Base-by-base conservation (phyloP, 306 rosid species). In the Neltuma alba region DNA sequence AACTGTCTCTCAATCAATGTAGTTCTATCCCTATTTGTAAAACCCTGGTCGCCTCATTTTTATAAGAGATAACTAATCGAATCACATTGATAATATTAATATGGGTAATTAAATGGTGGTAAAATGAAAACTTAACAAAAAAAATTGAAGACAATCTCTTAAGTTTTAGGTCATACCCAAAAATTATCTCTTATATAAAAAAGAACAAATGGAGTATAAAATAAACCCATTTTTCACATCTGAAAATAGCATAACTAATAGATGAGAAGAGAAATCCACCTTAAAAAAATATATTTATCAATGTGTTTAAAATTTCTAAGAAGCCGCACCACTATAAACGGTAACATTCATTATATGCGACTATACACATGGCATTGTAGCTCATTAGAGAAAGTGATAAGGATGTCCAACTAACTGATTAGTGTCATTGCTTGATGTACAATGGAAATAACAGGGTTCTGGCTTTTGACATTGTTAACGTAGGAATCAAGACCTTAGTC, bases 401-500 rank as follows among this genome's bases (percentile, higher is more conserved):
- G 79, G 92, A 85, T 80, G 84, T 55, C 70, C 47, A 71, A 69
- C 55, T 82, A 75, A 69, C 61, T 54, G 61, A 54, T 54, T 21
- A 9, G 74, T 83, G 82, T 52, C 34, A 12, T 68, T 45, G 33
- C 73, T 40, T 38, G 72, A 66, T 38, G 47, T 42, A 66, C 72
- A 66, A 9, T n/a, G 31, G 30, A 66, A 37, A 66, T 11, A 66
- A 66, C 20, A 27, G 5, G 31, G 18, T 38, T 66, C 31, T 66
- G 37, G 25, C 5, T 42, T 80, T 60, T 57, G 76, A 42, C 72
- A 60, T 48, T 68, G 79, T 66, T 87, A 91, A 84, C 97, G 93
- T 92, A 83, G 84, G 89, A 87, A 89, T 86, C 88, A 92, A 88
- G 97, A 78, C 74, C 81, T 38, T 10, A 30, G 60, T 58, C 52